A percentile compares a stretch with the other conserved stretches of the same genome.
phyloP scores from a whole-genome alignment of 169 alveolate species.

The Cryptosporidium canis region DNA sequence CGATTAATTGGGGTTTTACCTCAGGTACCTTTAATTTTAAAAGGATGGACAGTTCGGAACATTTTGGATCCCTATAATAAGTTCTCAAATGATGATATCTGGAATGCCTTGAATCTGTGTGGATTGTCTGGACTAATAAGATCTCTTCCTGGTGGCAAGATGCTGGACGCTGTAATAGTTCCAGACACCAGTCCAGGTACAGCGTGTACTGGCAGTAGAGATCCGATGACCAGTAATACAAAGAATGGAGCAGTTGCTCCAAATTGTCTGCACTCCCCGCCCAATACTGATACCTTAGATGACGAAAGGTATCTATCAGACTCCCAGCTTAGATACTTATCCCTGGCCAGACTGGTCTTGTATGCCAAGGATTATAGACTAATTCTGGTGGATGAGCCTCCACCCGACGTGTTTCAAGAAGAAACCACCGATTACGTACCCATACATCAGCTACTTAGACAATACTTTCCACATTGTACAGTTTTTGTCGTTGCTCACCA shows the following conservation, averaged over 20 bases:
- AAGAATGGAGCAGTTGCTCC: neutral
- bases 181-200: slow-evolving; percentile 25
- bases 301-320: slow-evolving; percentile 70
- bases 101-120: slow-evolving; percentile 61
- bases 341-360: slow-evolving; percentile 72
- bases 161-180: slow-evolving; percentile 59
- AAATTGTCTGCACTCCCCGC: neutral
- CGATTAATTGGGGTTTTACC: slow-evolving; percentile 74
- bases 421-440: slow-evolving; percentile 51
- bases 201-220: neutral
- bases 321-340: slow-evolving; percentile 74
- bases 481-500: slow-evolving; percentile 78
- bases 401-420: slow-evolving; percentile 74
- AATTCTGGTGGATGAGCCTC: slow-evolving; percentile 79
- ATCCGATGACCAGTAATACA: neutral
- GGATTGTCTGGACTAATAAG: slow-evolving; percentile 51
- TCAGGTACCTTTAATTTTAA: slow-evolving; percentile 72
- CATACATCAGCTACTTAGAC: slow-evolving; percentile 68
- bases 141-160: slow-evolving; percentile 45
- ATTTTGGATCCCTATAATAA: slow-evolving; percentile 73
- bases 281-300: neutral
- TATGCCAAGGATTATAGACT: slow-evolving; percentile 67
- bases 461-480: slow-evolving; percentile 76
- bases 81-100: slow-evolving; percentile 28
- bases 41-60: slow-evolving; percentile 76